These are phyloP conservation scores for Papiliotrema terrestris DNA, from an alignment of 1,284 basidiomycete species.

Conservation along the genomic window DNA sequence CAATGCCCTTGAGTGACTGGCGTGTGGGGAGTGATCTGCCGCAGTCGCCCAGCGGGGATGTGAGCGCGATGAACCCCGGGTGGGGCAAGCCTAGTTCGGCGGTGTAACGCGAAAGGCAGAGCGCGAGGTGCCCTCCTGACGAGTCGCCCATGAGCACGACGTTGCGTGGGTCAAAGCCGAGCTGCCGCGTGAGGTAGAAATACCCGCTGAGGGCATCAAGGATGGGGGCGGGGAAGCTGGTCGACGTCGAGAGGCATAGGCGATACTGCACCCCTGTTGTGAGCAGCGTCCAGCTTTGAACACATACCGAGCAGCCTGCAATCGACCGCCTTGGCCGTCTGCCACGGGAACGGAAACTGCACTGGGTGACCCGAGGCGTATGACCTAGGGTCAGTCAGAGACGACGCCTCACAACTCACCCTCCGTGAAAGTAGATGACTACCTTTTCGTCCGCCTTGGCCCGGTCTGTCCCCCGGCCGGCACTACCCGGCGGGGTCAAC, in stretches of 20 bases:
- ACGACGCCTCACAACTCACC: conserved; percentile 23
- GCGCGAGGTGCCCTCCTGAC: conserved; percentile 63
- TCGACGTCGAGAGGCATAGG: conserved; percentile 8
- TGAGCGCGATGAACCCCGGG: conserved; percentile 55
- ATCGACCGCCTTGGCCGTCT: conserved; percentile 10
- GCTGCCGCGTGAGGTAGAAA: conserved; percentile 50
- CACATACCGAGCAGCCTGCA: conserved; percentile 15
- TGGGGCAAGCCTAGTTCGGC: conserved; percentile 45
- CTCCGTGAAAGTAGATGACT: conserved; percentile 31
- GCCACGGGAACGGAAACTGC: conserved; percentile 13
- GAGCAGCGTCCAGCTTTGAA: background rate
- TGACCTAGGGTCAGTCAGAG: background rate
- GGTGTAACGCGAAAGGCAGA: conserved; percentile 45
- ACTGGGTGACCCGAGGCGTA: conserved; percentile 21
- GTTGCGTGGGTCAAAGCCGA: conserved; percentile 51
- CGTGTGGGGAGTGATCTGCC: conserved; percentile 15
- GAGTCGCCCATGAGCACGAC: conserved; percentile 63
- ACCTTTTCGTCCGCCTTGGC: conserved; percentile 21
- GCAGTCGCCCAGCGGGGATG: conserved; percentile 60
- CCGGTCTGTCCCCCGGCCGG: background rate
- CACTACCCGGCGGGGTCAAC: conserved; percentile 11
- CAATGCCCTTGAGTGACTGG: conserved; percentile 14
- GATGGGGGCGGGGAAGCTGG: conserved; percentile 12
- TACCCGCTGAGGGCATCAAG: conserved; percentile 15
- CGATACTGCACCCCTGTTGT: conserved; percentile 23